phyloP scores from a whole-genome alignment of 2,329 filamentous ascomycete species.

The Colletotrichum cordylinicola region DNA sequence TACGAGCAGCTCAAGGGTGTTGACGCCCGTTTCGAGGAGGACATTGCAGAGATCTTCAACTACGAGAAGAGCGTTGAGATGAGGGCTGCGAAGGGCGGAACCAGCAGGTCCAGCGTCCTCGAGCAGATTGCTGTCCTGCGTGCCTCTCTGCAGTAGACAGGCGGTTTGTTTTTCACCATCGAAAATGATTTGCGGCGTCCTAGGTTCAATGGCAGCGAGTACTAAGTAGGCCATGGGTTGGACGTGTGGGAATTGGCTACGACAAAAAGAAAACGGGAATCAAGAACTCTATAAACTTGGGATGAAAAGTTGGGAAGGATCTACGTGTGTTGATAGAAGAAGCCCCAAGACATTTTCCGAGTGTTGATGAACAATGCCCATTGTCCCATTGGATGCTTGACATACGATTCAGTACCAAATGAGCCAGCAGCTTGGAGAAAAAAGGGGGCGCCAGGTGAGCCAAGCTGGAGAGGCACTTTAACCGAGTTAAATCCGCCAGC shows the following conservation, averaged over 20 bases:
- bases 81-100: conserved; percentile 78
- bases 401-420: background rate
- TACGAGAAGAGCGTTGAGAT: conserved; percentile 86
- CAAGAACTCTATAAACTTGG: background rate
- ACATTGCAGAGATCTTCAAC: conserved; percentile 75
- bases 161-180: too few relatives aligned
- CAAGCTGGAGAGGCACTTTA: background rate
- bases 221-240: background rate
- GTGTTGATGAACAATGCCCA: background rate
- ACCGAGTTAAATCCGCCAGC: conserved; percentile 3
- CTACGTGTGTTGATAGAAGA: background rate
- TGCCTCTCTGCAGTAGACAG: background rate
- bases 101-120: conserved; percentile 71
- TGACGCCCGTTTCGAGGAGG: conserved; percentile 72
- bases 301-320: background rate
- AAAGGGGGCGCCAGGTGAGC: background rate
- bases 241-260: background rate
- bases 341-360: background rate
- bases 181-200: background rate
- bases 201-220: background rate
- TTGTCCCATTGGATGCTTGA: background rate
- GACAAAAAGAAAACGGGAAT: background rate
- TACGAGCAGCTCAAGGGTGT: conserved; percentile 72
- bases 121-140: conserved; percentile 62
- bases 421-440: background rate